Conservation (phyloP, 257 asterid genomes). For the Ophiorrhiza pumila region DNA sequence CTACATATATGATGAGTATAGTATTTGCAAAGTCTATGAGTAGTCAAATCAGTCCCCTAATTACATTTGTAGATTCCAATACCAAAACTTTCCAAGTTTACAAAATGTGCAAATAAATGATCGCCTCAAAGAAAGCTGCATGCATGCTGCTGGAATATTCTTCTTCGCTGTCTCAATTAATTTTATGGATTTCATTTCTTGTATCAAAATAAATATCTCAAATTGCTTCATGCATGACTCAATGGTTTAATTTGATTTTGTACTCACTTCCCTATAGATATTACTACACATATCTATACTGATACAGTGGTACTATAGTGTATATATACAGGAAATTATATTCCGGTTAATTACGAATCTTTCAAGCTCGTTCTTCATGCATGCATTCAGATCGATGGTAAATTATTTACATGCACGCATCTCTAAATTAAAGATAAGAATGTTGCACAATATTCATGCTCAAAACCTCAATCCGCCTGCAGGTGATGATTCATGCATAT, state of each 20-base stretch:
- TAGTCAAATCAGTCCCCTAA: slow-evolving; percentile 13
- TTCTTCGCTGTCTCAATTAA: not conserved
- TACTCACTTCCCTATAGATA: not conserved
- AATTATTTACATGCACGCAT: no score
- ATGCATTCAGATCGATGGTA: no score
- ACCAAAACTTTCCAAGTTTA: not conserved
- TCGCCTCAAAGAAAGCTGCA: slow-evolving; percentile 4
- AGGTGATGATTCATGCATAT: no score
- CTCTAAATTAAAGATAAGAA: no score
- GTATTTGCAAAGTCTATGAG: slow-evolving; percentile 5
- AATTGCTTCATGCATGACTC: not conserved
- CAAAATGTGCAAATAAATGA: slow-evolving; percentile 11
- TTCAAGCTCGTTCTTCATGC: no score
- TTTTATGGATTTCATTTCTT: not conserved
- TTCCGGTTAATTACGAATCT: no score
- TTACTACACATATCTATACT: no score
- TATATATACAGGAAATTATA: no score
- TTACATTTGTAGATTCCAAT: not conserved
- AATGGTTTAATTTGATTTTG: not conserved
- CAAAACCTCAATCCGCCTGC: no score
- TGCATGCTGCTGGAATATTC: not conserved
- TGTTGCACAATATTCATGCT: no score
- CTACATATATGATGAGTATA: no score
- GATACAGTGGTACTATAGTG: no score
- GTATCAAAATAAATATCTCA: not conserved